Base-by-base conservation (phyloP, 116 monocot species). In the Zostera marina region DNA sequence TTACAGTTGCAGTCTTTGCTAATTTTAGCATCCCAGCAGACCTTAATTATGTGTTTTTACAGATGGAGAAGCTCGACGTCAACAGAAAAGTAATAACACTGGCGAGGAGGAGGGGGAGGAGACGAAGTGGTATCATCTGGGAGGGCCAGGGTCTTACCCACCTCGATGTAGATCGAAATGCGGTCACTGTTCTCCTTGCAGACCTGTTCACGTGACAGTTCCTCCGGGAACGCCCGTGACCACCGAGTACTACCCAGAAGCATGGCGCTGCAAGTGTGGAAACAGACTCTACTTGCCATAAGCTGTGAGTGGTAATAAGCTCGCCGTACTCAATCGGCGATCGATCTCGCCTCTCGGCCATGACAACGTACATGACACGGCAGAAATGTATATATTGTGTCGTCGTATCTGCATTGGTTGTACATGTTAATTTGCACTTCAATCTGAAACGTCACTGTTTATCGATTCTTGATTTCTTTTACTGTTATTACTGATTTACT, bases 251-350 rank as follows among this genome's bases (percentile, higher is more conserved):
- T 84, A 84, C 66, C 84, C 84, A 20, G 84, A 84, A 55, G 77
- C 80, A 3, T 84, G 84, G 84, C 79, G 80, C 6, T 84, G 84
- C 71, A 84, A 77, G 71, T 84, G 84, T 40, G 77, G 80, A 40
- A 66, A 66, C 63, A 66, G 64, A 59, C 73, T 84, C 63, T 84
- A 74, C 74, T 68, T 80, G 72, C 84, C 84, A 14, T 84, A 42
- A 73, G 32, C 5, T 5, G 0, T 5, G 32, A 5, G 5, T 2
- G 32, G 32, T 5, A 32, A 3, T 2, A 32, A 32, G 5, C 5
- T 32, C 0, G 32, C 32, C 32, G 32, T 2, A 32, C 4, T 32
- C 5, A 2, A 1, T 1, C 4, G 32, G 2, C 32, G 32, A 32
- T 32, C 32, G 4, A 5, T 32, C 5, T 32, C 5, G 32, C 32